A percentile compares a stretch with the other conserved stretches of the same genome.
phyloP scores from a whole-genome alignment of 1,284 basidiomycete species.

The Anthracocystis walkeri region DNA sequence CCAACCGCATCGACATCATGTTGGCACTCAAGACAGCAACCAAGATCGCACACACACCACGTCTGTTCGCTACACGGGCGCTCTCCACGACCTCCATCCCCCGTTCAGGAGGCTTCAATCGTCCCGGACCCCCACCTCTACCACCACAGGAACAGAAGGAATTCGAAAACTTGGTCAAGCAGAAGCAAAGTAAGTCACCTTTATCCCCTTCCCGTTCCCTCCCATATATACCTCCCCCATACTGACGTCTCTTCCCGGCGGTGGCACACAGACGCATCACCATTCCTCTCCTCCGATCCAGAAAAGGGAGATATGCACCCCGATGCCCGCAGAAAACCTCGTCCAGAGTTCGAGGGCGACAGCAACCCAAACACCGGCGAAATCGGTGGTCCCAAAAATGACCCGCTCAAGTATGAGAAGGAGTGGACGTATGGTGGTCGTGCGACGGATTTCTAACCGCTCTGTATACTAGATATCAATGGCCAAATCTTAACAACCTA shows the following conservation, averaged over 20 bases:
- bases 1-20: constrained; percentile 2
- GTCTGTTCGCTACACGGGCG: constrained; percentile 4
- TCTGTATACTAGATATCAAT: not conserved
- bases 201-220: not conserved
- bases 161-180: constrained; percentile 69
- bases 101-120: constrained; percentile 51
- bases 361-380: constrained; percentile 74
- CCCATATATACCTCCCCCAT: not conserved
- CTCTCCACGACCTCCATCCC: constrained; percentile 16
- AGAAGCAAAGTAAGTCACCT: constrained; percentile 61
- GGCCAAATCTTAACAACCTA: not conserved
- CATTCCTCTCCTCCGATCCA: constrained; percentile 45
- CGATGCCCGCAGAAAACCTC: constrained; percentile 67
- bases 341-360: constrained; percentile 73
- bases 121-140: constrained; percentile 69
- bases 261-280: constrained; percentile 32
- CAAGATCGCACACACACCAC: constrained; percentile 6
- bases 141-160: constrained; percentile 70
- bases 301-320: constrained; percentile 67
- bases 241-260: not conserved
- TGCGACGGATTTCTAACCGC: constrained; percentile 63
- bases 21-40: constrained; percentile 7
- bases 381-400: constrained; percentile 74
- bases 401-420: constrained; percentile 71
- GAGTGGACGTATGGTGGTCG: constrained; percentile 69